Percentiles rank a stretch among this genome's conserved stretches.
Conservation (phyloP, 2,329 filamentous ascomycete genomes). For the Plectosphaerella cucumerina region DNA sequence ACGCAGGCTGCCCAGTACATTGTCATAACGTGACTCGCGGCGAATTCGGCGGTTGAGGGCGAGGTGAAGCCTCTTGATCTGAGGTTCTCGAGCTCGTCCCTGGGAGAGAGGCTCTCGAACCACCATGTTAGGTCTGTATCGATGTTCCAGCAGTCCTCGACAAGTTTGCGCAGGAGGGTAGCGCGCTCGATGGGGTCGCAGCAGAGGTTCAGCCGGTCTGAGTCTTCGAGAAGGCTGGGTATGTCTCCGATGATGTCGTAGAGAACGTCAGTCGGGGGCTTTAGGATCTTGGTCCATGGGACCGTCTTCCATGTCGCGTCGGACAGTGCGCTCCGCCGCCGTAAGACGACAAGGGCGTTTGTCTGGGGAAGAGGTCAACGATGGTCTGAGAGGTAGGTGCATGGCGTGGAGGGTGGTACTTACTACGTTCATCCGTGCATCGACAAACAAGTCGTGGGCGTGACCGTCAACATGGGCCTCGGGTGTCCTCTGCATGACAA, state of each 20-base stretch:
- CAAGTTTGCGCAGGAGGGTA: not conserved
- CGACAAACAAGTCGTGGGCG: constrained; percentile 15
- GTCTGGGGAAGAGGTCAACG: not conserved
- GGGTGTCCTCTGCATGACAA: constrained; percentile 7
- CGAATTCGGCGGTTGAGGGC: constrained; percentile 8
- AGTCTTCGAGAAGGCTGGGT: constrained; percentile 18
- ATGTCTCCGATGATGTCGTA: constrained; percentile 25
- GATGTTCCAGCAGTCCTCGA: constrained; percentile 10
- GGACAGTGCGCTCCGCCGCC: constrained; percentile 19
- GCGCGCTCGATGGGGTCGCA: not conserved
- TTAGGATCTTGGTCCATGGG: constrained; percentile 23
- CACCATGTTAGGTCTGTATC: constrained; percentile 8
- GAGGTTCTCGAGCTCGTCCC: constrained; percentile 3
- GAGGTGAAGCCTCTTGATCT: not conserved
- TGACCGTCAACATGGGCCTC: constrained; percentile 7
- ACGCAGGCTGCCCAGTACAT: constrained; percentile 9
- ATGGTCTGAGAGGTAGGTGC: not conserved
- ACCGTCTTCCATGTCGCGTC: constrained; percentile 24
- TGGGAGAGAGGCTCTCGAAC: constrained; percentile 5
- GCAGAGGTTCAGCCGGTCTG: constrained; percentile 18
- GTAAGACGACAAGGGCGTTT: constrained; percentile 10
- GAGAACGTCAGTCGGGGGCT: constrained; percentile 22
- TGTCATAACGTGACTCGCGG: constrained; percentile 7
- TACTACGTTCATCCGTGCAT: constrained; percentile 17
- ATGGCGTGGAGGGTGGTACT: not conserved